Evolutionary conservation across 768 basidiomycete genomes (phyloP).

Genomic region (Suillus lakei): DNA sequence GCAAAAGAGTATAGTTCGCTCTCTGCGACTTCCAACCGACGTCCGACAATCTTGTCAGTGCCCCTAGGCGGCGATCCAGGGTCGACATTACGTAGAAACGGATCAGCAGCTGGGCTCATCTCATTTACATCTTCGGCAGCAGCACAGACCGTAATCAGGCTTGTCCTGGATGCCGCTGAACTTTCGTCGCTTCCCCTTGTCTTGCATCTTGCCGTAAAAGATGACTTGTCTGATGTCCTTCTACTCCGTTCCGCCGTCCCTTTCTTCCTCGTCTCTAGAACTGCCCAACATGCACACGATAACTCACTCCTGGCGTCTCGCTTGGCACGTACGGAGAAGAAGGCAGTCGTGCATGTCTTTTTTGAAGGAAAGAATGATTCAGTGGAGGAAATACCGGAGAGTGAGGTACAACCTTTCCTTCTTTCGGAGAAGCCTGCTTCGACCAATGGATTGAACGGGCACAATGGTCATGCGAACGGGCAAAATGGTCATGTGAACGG

Average conservation of each 20-base stretch:
- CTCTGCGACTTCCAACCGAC: slow-evolving; percentile 39
- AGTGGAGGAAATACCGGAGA: slow-evolving; percentile 59
- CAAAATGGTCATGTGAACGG: slow-evolving; percentile 7
- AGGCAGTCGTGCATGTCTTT: slow-evolving; percentile 88
- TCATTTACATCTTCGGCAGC: slow-evolving; percentile 62
- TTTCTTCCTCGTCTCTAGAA: slow-evolving; percentile 80
- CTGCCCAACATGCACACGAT: slow-evolving; percentile 83
- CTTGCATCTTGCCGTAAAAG: slow-evolving; percentile 66
- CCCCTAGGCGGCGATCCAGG: slow-evolving; percentile 72
- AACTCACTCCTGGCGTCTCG: slow-evolving; percentile 87
- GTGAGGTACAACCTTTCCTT: slow-evolving; percentile 64
- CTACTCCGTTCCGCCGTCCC: slow-evolving; percentile 80
- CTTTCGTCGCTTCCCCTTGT: slow-evolving; percentile 70
- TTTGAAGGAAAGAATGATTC: slow-evolving; percentile 48
- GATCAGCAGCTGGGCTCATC: slow-evolving; percentile 45
- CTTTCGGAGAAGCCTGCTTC: slow-evolving; percentile 43
- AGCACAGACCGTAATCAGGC: slow-evolving; percentile 56
- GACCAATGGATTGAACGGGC: slow-evolving; percentile 38
- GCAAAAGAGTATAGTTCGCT: slow-evolving; percentile 35
- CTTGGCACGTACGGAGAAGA: slow-evolving; percentile 69
- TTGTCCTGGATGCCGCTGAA: slow-evolving; percentile 73
- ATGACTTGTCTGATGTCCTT: slow-evolving; percentile 76
- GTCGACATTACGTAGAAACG: slow-evolving; percentile 55
- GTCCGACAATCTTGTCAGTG: slow-evolving; percentile 50
- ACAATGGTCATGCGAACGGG: not conserved